These are phyloP conservation scores for Xylaria intraflava DNA, from an alignment of 495 filamentous ascomycete genomes.

Conservation along the genomic window DNA sequence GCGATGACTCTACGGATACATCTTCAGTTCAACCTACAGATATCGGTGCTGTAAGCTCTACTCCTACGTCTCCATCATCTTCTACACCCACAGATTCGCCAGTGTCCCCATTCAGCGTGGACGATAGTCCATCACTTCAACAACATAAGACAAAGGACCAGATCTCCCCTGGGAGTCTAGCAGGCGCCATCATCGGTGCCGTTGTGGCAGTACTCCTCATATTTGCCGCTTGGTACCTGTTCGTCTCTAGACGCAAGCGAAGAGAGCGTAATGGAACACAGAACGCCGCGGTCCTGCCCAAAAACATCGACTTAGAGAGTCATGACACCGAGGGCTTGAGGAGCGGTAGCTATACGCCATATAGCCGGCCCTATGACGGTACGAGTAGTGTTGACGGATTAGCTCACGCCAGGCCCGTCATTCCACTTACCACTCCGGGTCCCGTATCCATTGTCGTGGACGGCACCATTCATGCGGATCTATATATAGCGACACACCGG, in stretches of 20 bases:
- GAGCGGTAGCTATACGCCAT: not conserved
- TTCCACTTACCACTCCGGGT: not conserved
- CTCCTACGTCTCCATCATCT: not conserved
- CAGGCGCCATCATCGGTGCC: slow-evolving; percentile 11
- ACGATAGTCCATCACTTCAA: not conserved
- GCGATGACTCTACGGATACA: not conserved
- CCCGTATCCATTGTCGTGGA: not conserved
- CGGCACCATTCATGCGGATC: not conserved
- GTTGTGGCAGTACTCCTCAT: slow-evolving; percentile 6
- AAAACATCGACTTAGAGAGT: slow-evolving; percentile 16
- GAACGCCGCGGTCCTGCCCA: not conserved
- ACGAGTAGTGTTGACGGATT: not conserved
- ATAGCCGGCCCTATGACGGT: not conserved
- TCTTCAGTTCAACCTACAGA: too few relatives aligned
- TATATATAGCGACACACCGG: not conserved
- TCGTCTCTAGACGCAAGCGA: slow-evolving; percentile 17
- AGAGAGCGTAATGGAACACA: not conserved
- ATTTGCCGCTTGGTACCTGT: slow-evolving; percentile 13
- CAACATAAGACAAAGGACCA: not conserved
- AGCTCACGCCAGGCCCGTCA: not conserved
- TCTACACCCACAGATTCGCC: too few relatives aligned
- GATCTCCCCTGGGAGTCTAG: not conserved
- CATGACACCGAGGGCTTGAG: not conserved
- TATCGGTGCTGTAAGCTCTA: too few relatives aligned
- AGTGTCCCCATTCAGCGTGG: not conserved